phyloP scores from a whole-genome alignment of 805 yeast genomes.

The Spencermartinsiella europaea region DNA sequence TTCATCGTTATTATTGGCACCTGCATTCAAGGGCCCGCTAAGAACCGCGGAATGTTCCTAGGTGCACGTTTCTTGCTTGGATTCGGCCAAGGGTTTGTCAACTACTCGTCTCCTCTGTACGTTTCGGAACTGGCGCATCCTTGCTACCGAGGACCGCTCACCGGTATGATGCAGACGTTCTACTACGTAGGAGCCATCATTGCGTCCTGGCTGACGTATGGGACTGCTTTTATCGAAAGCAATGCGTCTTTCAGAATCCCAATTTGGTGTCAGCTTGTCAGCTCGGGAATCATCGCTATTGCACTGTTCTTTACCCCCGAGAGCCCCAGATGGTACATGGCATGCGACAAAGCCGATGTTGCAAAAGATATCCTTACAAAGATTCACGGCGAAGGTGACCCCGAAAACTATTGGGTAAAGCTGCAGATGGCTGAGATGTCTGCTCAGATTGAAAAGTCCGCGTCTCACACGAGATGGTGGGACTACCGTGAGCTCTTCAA shows the following conservation, averaged over 20 bases:
- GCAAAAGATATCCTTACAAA: slow-evolving; percentile 33
- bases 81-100: slow-evolving; percentile 7
- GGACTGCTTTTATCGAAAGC: slow-evolving; percentile 3
- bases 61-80: slow-evolving; percentile 13
- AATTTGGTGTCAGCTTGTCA: slow-evolving; percentile 12
- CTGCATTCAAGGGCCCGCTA: slow-evolving; percentile 5
- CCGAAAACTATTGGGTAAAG: slow-evolving; percentile 8
- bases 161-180: slow-evolving; percentile 14
- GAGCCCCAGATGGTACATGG: slow-evolving; percentile 41
- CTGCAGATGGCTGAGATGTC: slow-evolving; percentile 27
- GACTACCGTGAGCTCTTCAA: slow-evolving; percentile 9
- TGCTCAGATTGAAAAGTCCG: slow-evolving; percentile 4
- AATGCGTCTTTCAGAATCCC: slow-evolving; percentile 8
- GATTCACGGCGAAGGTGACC: slow-evolving; percentile 28
- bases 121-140: slow-evolving; percentile 14
- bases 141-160: slow-evolving; percentile 7
- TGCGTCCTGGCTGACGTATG: slow-evolving; percentile 11
- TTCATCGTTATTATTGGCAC: slow-evolving; percentile 8
- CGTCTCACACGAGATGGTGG: slow-evolving; percentile 6
- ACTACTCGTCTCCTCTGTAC: slow-evolving; percentile 8
- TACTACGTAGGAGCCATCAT: slow-evolving; percentile 12
- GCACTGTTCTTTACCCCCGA: slow-evolving; percentile 37
- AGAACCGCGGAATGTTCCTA: slow-evolving; percentile 4
- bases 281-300: slow-evolving; percentile 21
- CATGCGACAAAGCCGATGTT: slow-evolving; percentile 46